Base-by-base conservation (phyloP, 1,284 basidiomycete genomes). In the Irpex lacteus region DNA sequence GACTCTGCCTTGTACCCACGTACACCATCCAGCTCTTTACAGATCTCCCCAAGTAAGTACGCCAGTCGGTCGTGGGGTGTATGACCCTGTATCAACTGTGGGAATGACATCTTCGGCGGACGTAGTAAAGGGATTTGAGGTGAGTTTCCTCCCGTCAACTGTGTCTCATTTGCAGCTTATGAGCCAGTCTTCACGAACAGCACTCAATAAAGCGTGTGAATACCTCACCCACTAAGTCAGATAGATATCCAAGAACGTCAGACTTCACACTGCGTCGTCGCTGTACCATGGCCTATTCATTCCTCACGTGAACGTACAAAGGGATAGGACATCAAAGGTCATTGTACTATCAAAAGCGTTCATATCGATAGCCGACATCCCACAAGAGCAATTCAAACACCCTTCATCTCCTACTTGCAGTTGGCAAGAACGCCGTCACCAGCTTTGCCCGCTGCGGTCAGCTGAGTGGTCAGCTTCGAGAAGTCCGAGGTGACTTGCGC, bases 11-110 rank as follows among this genome's bases (percentile, higher is more conserved):
- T 18, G 36, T 47, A 11, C n/a, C 44, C 44, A 13, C n/a, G 11
- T 47, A 36, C 6, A n/a, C 36, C 6, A 38, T 68, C 61, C 26
- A 68, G 53, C 38, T 65, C 65, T 7, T 18, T 26, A 40, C 65
- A 67, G 2, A 65, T 59, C 19, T 60, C 59, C 19, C 47, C 40
- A 50, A 67, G 50, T 37, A 67, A 60, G 53, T 60, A 60, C 18
- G 62, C 32, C n/a, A 67, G 60, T 19, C 66, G 66, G 53, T 67
- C 64, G 49, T 67, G 61, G 15, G 66, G 66, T 8, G 66, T 67
- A 60, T 66, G 62, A 19, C 60, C 65, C 37, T 59, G 62, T 54
- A 54, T 54, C 52, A 54, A 19, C 18, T 15, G 13, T 19, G 52
- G 19, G 52, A 54, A 21, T 19, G 52, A 54, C 52, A 54, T 54